phyloP scores from a whole-genome alignment of 2,329 filamentous ascomycete species.

The Cladosporium phlei region DNA sequence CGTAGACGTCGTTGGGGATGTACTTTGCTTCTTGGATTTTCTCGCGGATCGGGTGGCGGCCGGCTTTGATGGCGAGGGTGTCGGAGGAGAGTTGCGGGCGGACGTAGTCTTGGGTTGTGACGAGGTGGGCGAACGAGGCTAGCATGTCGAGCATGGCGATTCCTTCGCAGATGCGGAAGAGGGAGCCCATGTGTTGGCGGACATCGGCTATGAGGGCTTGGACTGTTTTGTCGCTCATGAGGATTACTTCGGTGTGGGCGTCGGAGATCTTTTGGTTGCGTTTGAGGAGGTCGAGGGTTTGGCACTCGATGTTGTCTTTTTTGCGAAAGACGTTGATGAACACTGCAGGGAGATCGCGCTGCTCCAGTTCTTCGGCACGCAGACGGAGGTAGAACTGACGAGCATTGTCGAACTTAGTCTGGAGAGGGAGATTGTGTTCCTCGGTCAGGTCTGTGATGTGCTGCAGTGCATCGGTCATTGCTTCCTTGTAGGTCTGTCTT shows the following conservation, averaged over 20 bases:
- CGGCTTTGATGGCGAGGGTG: slow-evolving; percentile 66
- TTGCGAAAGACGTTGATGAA: slow-evolving; percentile 74
- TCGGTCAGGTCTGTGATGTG: slow-evolving; percentile 63
- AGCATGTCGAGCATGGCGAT: slow-evolving; percentile 71
- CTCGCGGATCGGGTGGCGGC: slow-evolving; percentile 74
- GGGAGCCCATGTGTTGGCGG: slow-evolving; percentile 62
- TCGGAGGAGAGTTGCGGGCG: slow-evolving; percentile 60
- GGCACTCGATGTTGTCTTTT: slow-evolving; percentile 76
- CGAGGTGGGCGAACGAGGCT: slow-evolving; percentile 67
- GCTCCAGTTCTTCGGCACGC: slow-evolving; percentile 57
- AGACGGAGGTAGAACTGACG: slow-evolving; percentile 78
- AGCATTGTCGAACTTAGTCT: slow-evolving; percentile 69
- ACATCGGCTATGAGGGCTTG: slow-evolving; percentile 67
- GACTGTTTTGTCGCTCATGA: slow-evolving; percentile 71
- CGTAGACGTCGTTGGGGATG: slow-evolving; percentile 86
- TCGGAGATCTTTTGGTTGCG: slow-evolving; percentile 69
- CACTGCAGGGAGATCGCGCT: slow-evolving; percentile 55
- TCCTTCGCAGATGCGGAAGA: slow-evolving; percentile 83
- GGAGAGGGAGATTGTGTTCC: slow-evolving; percentile 55
- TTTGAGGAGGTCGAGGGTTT: slow-evolving; percentile 79
- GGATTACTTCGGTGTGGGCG: slow-evolving; percentile 76
- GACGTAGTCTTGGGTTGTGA: slow-evolving; percentile 62
- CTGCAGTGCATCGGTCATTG: slow-evolving; percentile 69
- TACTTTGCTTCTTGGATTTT: slow-evolving; percentile 65
- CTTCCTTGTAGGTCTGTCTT: slow-evolving; percentile 83